phyloP scores from a whole-genome alignment of 257 asterid genomes.

The Solanum medicagineum region DNA sequence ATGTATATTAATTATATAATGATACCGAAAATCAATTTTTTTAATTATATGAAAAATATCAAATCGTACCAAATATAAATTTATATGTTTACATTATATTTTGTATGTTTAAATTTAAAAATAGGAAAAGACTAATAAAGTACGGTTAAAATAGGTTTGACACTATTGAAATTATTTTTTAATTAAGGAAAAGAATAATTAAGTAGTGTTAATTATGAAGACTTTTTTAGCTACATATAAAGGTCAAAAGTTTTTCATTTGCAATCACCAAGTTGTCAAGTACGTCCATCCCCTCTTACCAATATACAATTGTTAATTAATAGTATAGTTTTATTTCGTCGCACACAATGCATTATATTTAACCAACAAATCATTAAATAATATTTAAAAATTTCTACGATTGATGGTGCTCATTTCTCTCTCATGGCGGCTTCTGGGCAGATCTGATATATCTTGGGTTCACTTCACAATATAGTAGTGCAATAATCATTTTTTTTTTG shows the following conservation, averaged over 20 bases:
- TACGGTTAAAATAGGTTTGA: no score
- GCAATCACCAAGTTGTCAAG: background rate
- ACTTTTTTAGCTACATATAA: background rate
- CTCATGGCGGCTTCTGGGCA: background rate
- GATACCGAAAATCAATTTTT: no score
- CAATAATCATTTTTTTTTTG: background rate
- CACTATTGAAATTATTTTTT: background rate
- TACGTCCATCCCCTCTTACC: background rate
- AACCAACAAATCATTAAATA: background rate
- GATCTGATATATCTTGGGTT: background rate
- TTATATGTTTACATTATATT: no score
- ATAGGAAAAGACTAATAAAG: background rate
- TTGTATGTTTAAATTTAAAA: background rate
- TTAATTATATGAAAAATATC: no score
- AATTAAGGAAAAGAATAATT: background rate
- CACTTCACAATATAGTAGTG: background rate
- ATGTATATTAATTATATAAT: no score
- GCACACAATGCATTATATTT: background rate
- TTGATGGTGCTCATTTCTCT: background rate
- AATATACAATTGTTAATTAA: background rate
- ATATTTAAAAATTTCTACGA: no score
- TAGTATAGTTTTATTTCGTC: background rate
- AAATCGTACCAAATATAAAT: no score
- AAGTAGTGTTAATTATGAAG: background rate
- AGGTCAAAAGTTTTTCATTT: background rate